Conservation (phyloP, 2,329 filamentous ascomycete species). For the Exophiala xenobiotica region DNA sequence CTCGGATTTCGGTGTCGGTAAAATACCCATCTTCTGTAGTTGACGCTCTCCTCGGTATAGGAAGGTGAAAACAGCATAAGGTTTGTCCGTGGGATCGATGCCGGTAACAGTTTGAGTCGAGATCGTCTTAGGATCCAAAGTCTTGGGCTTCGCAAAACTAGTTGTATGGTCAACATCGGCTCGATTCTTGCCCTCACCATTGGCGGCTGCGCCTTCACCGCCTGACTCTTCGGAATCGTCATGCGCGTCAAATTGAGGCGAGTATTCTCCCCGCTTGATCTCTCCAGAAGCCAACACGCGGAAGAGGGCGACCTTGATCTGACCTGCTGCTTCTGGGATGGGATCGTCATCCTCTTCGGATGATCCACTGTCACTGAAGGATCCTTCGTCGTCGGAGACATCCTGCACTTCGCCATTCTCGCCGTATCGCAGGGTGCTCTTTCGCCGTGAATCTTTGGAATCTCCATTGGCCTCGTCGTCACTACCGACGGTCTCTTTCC, state of each 20-base stretch:
- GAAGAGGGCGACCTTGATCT: slow-evolving; percentile 98
- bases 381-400: slow-evolving; percentile 67
- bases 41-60: slow-evolving; percentile 95
- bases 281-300: slow-evolving; percentile 92
- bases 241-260: slow-evolving; percentile 93
- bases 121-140: slow-evolving; percentile 92
- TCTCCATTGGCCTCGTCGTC: slow-evolving; percentile 35
- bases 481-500: slow-evolving; percentile 55
- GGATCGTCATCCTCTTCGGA: slow-evolving; percentile 79
- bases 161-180: slow-evolving; percentile 94
- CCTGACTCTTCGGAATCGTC: slow-evolving; percentile 75
- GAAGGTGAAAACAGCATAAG: slow-evolving; percentile 96
- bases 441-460: slow-evolving; percentile 33
- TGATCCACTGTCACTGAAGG: slow-evolving; percentile 62
- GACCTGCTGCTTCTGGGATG: slow-evolving; percentile 84
- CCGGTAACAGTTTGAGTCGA: slow-evolving; percentile 99
- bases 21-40: slow-evolving; percentile 92
- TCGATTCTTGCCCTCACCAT: slow-evolving; percentile 63
- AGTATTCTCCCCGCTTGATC: slow-evolving; percentile 97
- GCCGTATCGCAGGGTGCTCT: slow-evolving; percentile 75
- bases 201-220: slow-evolving; percentile 46
- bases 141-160: slow-evolving; percentile 95
- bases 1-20: slow-evolving; percentile 65
- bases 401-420: slow-evolving; percentile 72
- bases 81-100: slow-evolving; percentile 87